Evolutionary conservation across 352 stramenopile species (phyloP).

Genomic region (Phytophthora cryptogea): DNA sequence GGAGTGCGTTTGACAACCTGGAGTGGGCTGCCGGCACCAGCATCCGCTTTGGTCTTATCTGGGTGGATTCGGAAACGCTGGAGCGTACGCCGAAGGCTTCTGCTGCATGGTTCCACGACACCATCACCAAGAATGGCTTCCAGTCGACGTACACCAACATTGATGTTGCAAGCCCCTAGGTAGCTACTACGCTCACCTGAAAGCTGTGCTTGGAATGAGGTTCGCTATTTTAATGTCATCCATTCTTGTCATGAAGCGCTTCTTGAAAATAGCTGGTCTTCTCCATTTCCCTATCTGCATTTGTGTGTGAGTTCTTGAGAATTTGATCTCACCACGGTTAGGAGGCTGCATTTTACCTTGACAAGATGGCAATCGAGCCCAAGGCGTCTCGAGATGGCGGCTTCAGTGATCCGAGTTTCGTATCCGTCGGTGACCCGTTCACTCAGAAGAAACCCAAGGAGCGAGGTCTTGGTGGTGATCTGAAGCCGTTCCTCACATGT

Average conservation of each 20-base stretch:
- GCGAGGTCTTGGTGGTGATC: constrained; percentile 54
- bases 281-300: constrained; percentile 1
- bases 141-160: constrained; percentile 15
- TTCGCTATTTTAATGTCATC: constrained; percentile 24
- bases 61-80: constrained; percentile 62
- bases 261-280: constrained; percentile 25
- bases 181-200: background rate
- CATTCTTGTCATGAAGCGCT: constrained; percentile 7
- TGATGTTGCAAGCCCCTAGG: constrained; percentile 1
- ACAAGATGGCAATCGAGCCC: constrained; percentile 26
- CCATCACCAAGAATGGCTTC: constrained; percentile 56
- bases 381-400: constrained; percentile 69
- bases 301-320: constrained; percentile 1
- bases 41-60: constrained; percentile 63
- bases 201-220: background rate
- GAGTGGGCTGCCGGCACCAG: constrained; percentile 84
- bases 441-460: constrained; percentile 46
- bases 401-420: constrained; percentile 75
- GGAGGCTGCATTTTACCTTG: constrained; percentile 6
- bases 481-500: constrained; percentile 79
- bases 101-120: constrained; percentile 53
- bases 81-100: constrained; percentile 69
- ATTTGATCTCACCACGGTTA: too few species aligned
- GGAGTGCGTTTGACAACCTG: constrained; percentile 93
- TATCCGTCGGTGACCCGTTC: constrained; percentile 71